Evolutionary conservation across 306 rosid genomes (phyloP).

Genomic region (Albizia julibrissin): DNA sequence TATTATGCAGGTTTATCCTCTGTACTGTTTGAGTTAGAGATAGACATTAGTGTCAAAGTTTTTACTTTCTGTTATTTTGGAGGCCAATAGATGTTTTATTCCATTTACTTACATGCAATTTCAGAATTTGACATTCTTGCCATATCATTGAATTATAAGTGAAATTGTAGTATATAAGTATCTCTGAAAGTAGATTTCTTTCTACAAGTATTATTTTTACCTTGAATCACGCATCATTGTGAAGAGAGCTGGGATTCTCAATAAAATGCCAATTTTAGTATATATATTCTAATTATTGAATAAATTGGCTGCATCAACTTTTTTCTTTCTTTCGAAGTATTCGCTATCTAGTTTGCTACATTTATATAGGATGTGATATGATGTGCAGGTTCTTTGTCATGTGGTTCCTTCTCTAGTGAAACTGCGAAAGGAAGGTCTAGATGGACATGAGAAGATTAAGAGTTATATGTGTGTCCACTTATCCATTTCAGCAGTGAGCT

Average conservation of each 20-base stretch:
- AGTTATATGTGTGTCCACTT: slow-evolving; percentile 95
- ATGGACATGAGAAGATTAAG: slow-evolving; percentile 96
- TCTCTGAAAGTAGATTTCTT: slow-evolving; percentile 8
- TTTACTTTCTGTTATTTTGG: slow-evolving; percentile 25
- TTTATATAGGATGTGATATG: slow-evolving; percentile 32
- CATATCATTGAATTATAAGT: not conserved
- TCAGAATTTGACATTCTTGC: slow-evolving; percentile 1
- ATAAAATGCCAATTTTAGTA: slow-evolving; percentile 19
- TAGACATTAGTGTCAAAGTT: slow-evolving; percentile 1
- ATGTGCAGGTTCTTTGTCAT: slow-evolving; percentile 81
- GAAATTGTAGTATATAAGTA: not conserved
- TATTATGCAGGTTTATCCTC: slow-evolving; percentile 82
- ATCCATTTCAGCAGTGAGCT: slow-evolving; percentile 63
- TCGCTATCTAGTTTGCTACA: slow-evolving; percentile 10
- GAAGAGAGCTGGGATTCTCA: slow-evolving; percentile 2
- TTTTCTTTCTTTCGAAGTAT: slow-evolving; percentile 11
- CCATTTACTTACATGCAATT: slow-evolving; percentile 13
- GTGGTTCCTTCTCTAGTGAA: slow-evolving; percentile 87
- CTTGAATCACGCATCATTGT: slow-evolving; percentile 21
- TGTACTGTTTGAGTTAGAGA: slow-evolving; percentile 19
- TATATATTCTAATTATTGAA: not conserved
- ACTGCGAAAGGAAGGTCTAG: slow-evolving; percentile 98
- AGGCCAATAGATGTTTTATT: slow-evolving; percentile 26
- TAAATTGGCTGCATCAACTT: not conserved
- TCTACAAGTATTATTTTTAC: not conserved